Percentiles rank a stretch among this genome's conserved stretches.
Conservation (phyloP, 805 yeast genomes). For the Pichia pseudocactophila region DNA sequence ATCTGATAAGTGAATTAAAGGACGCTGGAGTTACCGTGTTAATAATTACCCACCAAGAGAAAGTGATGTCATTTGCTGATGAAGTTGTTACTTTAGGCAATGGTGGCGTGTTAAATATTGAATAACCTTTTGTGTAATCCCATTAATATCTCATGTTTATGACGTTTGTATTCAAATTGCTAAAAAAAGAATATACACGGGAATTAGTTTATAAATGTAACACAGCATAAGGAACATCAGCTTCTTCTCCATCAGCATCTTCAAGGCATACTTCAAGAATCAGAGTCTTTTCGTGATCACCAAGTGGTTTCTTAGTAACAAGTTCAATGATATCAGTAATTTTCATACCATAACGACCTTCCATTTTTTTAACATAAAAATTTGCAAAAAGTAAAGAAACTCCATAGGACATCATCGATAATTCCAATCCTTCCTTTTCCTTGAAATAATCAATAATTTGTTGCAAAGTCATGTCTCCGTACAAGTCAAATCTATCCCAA, state of each 20-base stretch:
- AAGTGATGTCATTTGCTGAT: slow-evolving; percentile 53
- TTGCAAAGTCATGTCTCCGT: slow-evolving; percentile 55
- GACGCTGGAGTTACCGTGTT: slow-evolving; percentile 35
- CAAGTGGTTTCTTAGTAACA: slow-evolving; percentile 79
- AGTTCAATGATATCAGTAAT: slow-evolving; percentile 70
- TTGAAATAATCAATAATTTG: slow-evolving; percentile 42
- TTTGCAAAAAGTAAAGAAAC: slow-evolving; percentile 86
- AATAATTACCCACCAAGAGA: slow-evolving; percentile 66
- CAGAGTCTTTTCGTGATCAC: slow-evolving; percentile 63
- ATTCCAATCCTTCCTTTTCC: slow-evolving; percentile 73
- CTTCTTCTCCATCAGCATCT: slow-evolving; percentile 89
- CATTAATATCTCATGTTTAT: neutral
- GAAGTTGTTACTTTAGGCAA: slow-evolving; percentile 27
- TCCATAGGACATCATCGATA: slow-evolving; percentile 87
- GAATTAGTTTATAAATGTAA: slow-evolving; percentile 35
- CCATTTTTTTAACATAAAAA: slow-evolving; percentile 83
- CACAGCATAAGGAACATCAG: slow-evolving; percentile 83
- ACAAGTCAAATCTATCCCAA: slow-evolving; percentile 89
- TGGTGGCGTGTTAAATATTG: neutral
- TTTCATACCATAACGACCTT: slow-evolving; percentile 61
- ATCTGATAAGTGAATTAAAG: slow-evolving; percentile 34
- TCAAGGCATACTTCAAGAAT: slow-evolving; percentile 89
- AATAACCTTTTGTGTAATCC: neutral
- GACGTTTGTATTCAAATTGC: neutral
- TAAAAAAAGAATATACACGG: too few species aligned